phyloP scores from a whole-genome alignment of 306 rosid species.

The Hylodesmum podocarpum region DNA sequence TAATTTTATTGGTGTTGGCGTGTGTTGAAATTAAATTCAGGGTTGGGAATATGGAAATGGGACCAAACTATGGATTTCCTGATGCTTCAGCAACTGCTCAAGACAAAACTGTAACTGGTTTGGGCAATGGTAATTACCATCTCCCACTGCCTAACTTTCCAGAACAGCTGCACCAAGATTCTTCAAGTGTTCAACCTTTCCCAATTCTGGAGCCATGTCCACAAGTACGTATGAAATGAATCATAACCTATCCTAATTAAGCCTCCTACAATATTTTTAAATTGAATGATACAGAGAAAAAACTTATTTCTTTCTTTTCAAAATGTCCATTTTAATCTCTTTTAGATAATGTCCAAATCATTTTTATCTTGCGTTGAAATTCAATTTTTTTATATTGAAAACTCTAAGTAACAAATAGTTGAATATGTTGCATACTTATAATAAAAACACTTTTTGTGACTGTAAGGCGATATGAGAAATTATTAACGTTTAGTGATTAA shows the following conservation, averaged over 20 bases:
- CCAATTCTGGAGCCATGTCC: neutral
- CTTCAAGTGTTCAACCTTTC: neutral
- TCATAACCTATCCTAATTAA: neutral
- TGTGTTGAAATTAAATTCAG: conserved; percentile 15
- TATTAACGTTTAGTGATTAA: no score
- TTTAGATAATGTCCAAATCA: neutral
- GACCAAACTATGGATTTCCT: neutral
- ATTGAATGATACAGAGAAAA: neutral
- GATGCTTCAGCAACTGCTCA: neutral
- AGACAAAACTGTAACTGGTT: neutral
- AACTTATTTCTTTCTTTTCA: neutral
- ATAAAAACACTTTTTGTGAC: no score
- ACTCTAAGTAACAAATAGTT: no score
- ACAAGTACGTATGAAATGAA: conserved; percentile 13
- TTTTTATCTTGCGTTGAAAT: neutral
- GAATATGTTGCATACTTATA: no score
- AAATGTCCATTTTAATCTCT: neutral
- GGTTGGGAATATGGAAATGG: neutral
- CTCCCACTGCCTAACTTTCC: neutral
- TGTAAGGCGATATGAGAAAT: no score
- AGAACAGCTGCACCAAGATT: neutral
- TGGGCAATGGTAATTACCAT: neutral
- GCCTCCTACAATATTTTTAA: neutral
- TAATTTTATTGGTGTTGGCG: neutral
- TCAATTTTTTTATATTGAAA: neutral